phyloP scores from a whole-genome alignment of 768 basidiomycete species.

The Imleria badia region DNA sequence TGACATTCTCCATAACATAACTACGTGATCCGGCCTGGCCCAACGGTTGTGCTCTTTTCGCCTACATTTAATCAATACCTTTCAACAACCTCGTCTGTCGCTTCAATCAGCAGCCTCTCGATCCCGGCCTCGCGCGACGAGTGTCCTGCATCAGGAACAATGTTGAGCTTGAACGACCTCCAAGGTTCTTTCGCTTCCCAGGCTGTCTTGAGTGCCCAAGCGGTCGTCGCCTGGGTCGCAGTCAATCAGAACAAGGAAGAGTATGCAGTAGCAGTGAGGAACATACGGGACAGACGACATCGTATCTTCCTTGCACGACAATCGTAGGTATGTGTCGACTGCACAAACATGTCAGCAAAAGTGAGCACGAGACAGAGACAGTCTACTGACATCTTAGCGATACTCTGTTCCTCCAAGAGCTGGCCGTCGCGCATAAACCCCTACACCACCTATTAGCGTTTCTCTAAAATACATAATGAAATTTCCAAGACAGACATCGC shows the following conservation, averaged over 20 bases:
- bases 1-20: neutral
- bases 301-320: constrained; percentile 85
- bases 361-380: neutral
- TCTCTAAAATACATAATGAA: neutral
- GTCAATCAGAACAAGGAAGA: neutral
- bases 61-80: constrained; percentile 16
- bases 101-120: constrained; percentile 69
- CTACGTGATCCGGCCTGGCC: neutral
- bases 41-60: too few species aligned
- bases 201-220: constrained; percentile 75
- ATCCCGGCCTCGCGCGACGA: constrained; percentile 75
- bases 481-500: constrained; percentile 48
- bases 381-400: constrained; percentile 77
- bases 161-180: constrained; percentile 41
- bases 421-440: constrained; percentile 90
- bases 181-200: constrained; percentile 76
- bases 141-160: constrained; percentile 88
- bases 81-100: constrained; percentile 28
- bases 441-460: constrained; percentile 34
- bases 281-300: constrained; percentile 81
- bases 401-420: constrained; percentile 76
- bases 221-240: constrained; percentile 67
- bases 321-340: constrained; percentile 87
- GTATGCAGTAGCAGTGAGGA: neutral
- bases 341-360: constrained; percentile 4